A percentile compares a stretch with the other conserved stretches of the same genome.
Conservation (phyloP, 2,329 filamentous ascomycete genomes). For the Talaromyces verruculosus region DNA sequence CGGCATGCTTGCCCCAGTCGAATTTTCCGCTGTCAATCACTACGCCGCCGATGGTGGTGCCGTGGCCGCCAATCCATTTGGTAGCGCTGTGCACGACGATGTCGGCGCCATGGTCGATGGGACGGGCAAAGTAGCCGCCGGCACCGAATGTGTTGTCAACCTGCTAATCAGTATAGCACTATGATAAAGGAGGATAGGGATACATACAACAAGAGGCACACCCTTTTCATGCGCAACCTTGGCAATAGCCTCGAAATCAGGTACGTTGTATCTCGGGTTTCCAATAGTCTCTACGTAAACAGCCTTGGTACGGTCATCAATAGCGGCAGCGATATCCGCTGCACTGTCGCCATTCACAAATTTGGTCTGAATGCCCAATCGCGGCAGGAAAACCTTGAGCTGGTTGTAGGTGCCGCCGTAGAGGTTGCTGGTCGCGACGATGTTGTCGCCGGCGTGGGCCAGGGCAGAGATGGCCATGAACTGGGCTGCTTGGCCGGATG, state of each 20-base stretch:
- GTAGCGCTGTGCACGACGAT: slow-evolving; percentile 93
- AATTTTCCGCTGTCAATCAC: slow-evolving; percentile 89
- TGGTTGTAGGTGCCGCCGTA: slow-evolving; percentile 98
- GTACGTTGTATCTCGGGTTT: slow-evolving; percentile 90
- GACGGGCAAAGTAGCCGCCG: slow-evolving; percentile 81
- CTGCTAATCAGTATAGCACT: slow-evolving; percentile 37
- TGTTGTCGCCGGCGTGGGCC: slow-evolving; percentile 88
- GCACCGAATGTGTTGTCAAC: slow-evolving; percentile 96
- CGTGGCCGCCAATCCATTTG: slow-evolving; percentile 96
- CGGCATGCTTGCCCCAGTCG: slow-evolving; percentile 82
- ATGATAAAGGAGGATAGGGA: neutral
- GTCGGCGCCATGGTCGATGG: slow-evolving; percentile 87
- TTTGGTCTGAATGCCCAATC: slow-evolving; percentile 84
- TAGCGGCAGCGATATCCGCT: slow-evolving; percentile 74
- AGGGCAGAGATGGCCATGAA: slow-evolving; percentile 86
- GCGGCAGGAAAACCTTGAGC: slow-evolving; percentile 84
- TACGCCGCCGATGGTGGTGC: slow-evolving; percentile 84
- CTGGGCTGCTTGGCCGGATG: slow-evolving; percentile 86
- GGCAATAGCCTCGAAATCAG: slow-evolving; percentile 83
- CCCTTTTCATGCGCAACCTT: slow-evolving; percentile 73
- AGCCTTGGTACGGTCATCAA: slow-evolving; percentile 91
- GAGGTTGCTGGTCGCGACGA: slow-evolving; percentile 83
- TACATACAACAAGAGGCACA: slow-evolving; percentile 60
- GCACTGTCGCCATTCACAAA: slow-evolving; percentile 80
- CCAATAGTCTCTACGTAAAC: slow-evolving; percentile 91